A percentile compares a stretch with the other conserved stretches of the same genome.
These are phyloP conservation scores for Xylariaceae sp. DNA, from an alignment of 2,329 filamentous ascomycete genomes.

Conservation along the genomic window DNA sequence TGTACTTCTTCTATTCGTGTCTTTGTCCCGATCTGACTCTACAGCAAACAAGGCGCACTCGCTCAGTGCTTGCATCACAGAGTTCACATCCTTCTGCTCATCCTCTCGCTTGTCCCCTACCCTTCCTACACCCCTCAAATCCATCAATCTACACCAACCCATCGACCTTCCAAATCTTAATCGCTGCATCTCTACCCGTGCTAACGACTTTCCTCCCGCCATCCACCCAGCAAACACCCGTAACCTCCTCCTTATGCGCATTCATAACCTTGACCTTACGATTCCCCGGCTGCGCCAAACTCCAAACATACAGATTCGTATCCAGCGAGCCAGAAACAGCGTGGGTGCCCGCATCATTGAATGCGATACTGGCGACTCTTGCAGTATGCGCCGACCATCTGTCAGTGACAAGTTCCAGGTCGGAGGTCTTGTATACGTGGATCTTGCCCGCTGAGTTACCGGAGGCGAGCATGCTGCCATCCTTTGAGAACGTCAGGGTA, in stretches of 20 bases:
- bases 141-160: too few relatives aligned
- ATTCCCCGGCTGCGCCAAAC: conserved; percentile 75
- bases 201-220: conserved; percentile 65
- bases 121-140: too few relatives aligned
- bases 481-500: conserved; percentile 75
- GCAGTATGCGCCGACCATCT: conserved; percentile 62
- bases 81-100: too few relatives aligned
- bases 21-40: too few relatives aligned
- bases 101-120: too few relatives aligned
- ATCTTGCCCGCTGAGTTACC: conserved; percentile 87
- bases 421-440: conserved; percentile 66
- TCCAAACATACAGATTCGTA: conserved; percentile 92
- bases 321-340: conserved; percentile 84
- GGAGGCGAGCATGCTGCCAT: conserved; percentile 74
- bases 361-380: conserved; percentile 60
- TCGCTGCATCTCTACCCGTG: conserved; percentile 79
- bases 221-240: conserved; percentile 78
- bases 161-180: conserved; percentile 80
- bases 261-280: conserved; percentile 75
- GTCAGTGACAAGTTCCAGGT: conserved; percentile 70
- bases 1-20: too few relatives aligned
- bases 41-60: too few relatives aligned
- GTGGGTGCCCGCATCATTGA: conserved; percentile 75
- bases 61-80: too few relatives aligned
- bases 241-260: conserved; percentile 94